phyloP scores from a whole-genome alignment of 2,329 filamentous ascomycete species.

The Zopfia rhizophila region DNA sequence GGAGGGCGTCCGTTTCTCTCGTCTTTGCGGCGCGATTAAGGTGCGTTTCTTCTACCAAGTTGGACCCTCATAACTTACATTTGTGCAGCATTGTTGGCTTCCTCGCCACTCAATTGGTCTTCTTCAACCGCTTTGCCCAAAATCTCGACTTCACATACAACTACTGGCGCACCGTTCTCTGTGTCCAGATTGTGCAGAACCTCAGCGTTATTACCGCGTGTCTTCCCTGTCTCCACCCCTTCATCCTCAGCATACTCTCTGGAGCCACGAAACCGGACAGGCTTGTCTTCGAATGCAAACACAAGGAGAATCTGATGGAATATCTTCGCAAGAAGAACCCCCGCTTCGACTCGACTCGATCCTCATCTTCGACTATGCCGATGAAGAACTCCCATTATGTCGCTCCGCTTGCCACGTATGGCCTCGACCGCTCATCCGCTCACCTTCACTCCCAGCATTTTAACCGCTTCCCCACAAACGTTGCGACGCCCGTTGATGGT shows the following conservation, averaged over 20 bases:
- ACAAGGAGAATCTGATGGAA: conserved; percentile 5
- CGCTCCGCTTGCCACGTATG: conserved; percentile 39
- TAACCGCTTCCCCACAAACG: conserved; percentile 29
- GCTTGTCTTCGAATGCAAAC: conserved; percentile 13
- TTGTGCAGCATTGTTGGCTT: conserved; percentile 34
- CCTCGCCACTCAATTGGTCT: conserved; percentile 31
- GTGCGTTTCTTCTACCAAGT: conserved; percentile 18
- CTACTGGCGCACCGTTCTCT: conserved; percentile 33
- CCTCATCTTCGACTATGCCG: conserved; percentile 15
- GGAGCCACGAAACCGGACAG: conserved; percentile 25
- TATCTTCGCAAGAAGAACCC: conserved; percentile 12
- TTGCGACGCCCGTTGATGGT: conserved; percentile 24
- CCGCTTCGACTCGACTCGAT: conserved; percentile 16
- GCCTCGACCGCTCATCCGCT: conserved; percentile 34
- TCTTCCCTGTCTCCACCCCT: conserved; percentile 36
- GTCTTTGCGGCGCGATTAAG: conserved; percentile 36
- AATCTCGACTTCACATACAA: conserved; percentile 24
- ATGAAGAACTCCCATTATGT: conserved; percentile 34
- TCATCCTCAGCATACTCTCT: conserved; percentile 33
- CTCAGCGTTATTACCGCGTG: conserved; percentile 43
- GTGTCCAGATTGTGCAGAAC: conserved; percentile 40
- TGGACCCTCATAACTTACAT: conserved; percentile 10
- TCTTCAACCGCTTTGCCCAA: conserved; percentile 28
- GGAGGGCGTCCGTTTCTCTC: conserved; percentile 34
- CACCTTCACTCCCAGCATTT: conserved; percentile 31